These are phyloP conservation scores for Lodderomyces margitis DNA, from an alignment of 1,139 yeast genomes.

Conservation along the genomic window DNA sequence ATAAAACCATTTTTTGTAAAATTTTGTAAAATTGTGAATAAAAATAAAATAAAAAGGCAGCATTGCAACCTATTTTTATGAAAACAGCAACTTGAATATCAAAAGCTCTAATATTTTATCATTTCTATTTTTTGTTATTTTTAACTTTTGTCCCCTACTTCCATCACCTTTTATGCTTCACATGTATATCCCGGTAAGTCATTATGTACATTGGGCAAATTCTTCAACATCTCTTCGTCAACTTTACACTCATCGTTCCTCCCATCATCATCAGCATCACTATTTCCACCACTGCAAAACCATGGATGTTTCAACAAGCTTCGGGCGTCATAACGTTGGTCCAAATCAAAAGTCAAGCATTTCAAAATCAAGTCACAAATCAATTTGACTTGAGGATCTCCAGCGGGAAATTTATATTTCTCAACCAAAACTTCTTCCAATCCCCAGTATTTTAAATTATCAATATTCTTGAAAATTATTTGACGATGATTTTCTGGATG, in stretches of 20 bases:
- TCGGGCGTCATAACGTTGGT: constrained; percentile 37
- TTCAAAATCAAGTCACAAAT: constrained; percentile 39
- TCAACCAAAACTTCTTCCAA: constrained; percentile 64
- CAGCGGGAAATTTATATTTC: constrained; percentile 41
- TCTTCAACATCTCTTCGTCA: constrained; percentile 4
- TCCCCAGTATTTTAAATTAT: constrained; percentile 67
- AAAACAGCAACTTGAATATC: no score
- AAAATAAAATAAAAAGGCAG: no score
- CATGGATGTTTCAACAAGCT: constrained; percentile 44
- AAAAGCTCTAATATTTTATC: background rate
- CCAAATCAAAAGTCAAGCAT: constrained; percentile 36
- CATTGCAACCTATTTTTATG: no score
- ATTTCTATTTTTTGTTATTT: background rate
- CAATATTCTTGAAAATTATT: constrained; percentile 52
- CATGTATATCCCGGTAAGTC: constrained; percentile 30
- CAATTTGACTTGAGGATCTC: constrained; percentile 29
- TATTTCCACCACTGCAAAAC: constrained; percentile 27
- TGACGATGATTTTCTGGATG: constrained; percentile 30
- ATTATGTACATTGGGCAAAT: constrained; percentile 17
- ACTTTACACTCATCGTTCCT: constrained; percentile 1
- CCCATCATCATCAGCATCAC: constrained; percentile 20
- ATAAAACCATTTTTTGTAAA: background rate
- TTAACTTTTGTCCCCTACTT: background rate
- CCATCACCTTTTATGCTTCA: constrained; percentile 17
- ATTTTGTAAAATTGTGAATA: background rate